Evolutionary conservation across 257 asterid species (phyloP), one percentile per base, ranked within the genome.

Genomic region (Vinca minor): DNA sequence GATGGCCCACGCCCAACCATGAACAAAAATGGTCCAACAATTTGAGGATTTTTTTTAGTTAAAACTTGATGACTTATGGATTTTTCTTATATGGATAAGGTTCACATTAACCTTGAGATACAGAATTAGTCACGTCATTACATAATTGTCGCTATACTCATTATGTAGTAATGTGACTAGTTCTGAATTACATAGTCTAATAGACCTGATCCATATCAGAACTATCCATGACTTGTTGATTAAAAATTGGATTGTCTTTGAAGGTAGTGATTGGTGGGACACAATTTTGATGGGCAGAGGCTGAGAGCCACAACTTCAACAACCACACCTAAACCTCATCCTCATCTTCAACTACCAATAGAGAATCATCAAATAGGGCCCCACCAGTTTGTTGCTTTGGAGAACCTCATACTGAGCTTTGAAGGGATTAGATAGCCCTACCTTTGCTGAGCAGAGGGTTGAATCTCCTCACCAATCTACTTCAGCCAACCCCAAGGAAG

Each of bases 241-340:
- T 18, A 35, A 14, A 25, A 2, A 1, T 10, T 12, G 4, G 0
- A 21, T 26, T 3, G 45, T 2, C 13, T 44, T 23, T 42, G 18
- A 20, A 1, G 53, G 7, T 34, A 34, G 38, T 3, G 4, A 34
- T 34, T 34, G 7, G 3, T 5, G 21, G 20, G 15, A 23, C 54
- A 62, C 52, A 62, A 18, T 56, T 39, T 57, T 49, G 71, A 71
- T 57, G 50, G 48, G 50, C 23, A 42, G 36, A 38, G 39, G 32
- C 14, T 57, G 57, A 67, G 56, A 58, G 65, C 65, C 64, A 58
- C 7, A 71, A 50, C 38, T 39, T 41, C 62, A 71, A 71, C 73
- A 2, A 63, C 71, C 74, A 63, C 65, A 67, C 1, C 50, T 21
- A 58, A 55, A 35, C 62, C 75, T 48, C 46, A 52, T 36, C 34